phyloP scores from a whole-genome alignment of 2,329 filamentous ascomycete genomes.

The Boeremia lycopersici region DNA sequence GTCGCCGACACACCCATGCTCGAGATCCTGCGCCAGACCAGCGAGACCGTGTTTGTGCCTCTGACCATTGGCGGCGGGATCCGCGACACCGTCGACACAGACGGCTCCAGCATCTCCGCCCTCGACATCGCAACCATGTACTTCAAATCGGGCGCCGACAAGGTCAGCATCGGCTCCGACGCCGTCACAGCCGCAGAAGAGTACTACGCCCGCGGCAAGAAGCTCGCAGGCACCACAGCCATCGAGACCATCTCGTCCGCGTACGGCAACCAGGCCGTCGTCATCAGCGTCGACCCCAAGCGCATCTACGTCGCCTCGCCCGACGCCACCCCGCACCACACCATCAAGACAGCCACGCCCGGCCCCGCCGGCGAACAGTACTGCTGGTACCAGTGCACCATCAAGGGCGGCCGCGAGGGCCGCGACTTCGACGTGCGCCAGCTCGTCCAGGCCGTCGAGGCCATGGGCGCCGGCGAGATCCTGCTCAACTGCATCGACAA shows the following conservation, averaged over 20 bases:
- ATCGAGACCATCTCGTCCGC: slow-evolving; percentile 94
- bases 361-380: slow-evolving; percentile 78
- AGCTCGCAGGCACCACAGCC: slow-evolving; percentile 79
- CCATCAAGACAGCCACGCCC: slow-evolving; percentile 70
- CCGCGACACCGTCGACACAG: slow-evolving; percentile 86
- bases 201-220: slow-evolving; percentile 75
- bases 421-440: slow-evolving; percentile 91
- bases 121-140: slow-evolving; percentile 95
- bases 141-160: slow-evolving; percentile 96
- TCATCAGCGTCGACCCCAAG: slow-evolving; percentile 93
- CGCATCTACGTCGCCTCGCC: slow-evolving; percentile 80
- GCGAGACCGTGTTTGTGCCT: slow-evolving; percentile 92
- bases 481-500: slow-evolving; percentile 97
- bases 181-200: slow-evolving; percentile 92
- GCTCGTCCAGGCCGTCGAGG: slow-evolving; percentile 86
- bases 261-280: slow-evolving; percentile 96
- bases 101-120: slow-evolving; percentile 84
- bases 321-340: slow-evolving; percentile 74
- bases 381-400: slow-evolving; percentile 98
- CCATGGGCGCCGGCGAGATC: slow-evolving; percentile 94
- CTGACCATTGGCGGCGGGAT: slow-evolving; percentile 96
- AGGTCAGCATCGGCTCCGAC: slow-evolving; percentile 95
- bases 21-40: slow-evolving; percentile 84
- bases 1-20: slow-evolving; percentile 94
- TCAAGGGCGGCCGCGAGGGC: slow-evolving; percentile 94